Conservation (phyloP, 176 grass and related monocot species). For the Metroxylon sagu region DNA sequence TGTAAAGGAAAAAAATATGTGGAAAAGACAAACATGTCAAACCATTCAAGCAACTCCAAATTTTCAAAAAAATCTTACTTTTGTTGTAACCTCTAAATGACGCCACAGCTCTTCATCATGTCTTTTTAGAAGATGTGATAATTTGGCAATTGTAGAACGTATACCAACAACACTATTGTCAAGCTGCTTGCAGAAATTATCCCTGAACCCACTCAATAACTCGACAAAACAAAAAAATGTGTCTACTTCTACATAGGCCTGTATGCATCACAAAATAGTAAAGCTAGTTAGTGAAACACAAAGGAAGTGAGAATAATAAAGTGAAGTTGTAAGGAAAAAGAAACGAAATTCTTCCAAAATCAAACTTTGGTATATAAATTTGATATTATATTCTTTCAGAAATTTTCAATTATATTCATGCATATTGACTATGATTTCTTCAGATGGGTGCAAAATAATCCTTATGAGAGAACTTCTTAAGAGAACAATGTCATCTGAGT, state of each 20-base stretch:
- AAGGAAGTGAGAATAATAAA: too few relatives aligned
- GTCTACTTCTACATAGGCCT: constrained; percentile 63
- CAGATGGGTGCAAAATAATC: too few relatives aligned
- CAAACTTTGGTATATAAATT: too few relatives aligned
- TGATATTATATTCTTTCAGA: too few relatives aligned
- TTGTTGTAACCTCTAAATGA: constrained; percentile 83
- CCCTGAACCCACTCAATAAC: constrained; percentile 77
- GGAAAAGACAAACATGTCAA: not conserved
- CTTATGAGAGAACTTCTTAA: too few relatives aligned
- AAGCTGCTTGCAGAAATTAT: constrained; percentile 97
- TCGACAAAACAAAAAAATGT: constrained; percentile 96
- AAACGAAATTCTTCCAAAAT: too few relatives aligned
- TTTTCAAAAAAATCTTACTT: constrained; percentile 43
- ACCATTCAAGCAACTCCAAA: not conserved
- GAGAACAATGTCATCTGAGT: too few relatives aligned
- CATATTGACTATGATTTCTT: too few relatives aligned
- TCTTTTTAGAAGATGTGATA: constrained; percentile 81
- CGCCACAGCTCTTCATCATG: constrained; percentile 99
- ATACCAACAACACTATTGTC: constrained; percentile 92
- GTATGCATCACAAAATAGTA: constrained; percentile 9
- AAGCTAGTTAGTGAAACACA: too few relatives aligned
- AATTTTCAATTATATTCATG: too few relatives aligned
- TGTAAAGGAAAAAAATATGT: too few relatives aligned
- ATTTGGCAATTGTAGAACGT: constrained; percentile 70
- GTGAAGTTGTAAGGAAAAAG: too few relatives aligned